Base-by-base conservation (phyloP, 805 yeast genomes). In the Schwanniomyces vanrijiae region DNA sequence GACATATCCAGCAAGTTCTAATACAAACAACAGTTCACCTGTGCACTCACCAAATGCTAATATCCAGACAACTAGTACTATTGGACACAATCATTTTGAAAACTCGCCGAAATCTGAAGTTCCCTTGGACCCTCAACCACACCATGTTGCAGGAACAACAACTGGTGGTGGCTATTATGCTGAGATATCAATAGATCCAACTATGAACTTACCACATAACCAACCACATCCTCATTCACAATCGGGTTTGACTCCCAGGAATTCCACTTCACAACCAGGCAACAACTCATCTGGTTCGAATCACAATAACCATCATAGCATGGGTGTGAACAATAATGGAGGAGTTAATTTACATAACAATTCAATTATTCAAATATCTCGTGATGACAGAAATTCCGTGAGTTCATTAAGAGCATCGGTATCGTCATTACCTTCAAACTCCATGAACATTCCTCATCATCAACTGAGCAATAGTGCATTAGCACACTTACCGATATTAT, bases 361-460 rank as follows among this genome's bases (percentile, higher is more conserved):
- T 53, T 65, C 70, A 31, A 67, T 73, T 42, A 69, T 73, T 44
- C 76, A 71, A 53, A 71, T 71, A 31, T 66, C 62, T 4, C 61
- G 68, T 26, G 75, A 72, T 45, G 77, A 73, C 47, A 58, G 76
- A 37, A 62, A 53, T 45, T 65, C 71, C 6, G 56, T 72, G 11
- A 57, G 65, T 21, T 62, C 67, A 42, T 45, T 60, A 21, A 57
- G 76, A 48, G 76, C 68, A 37, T 69, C 75, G 24, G 71, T 73
- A 9, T 66, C 69, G 48, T 68, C 74, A 4, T 60, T 73, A 25
- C 78, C 78, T 7, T 69, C 75, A 14, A 73, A 73, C 53, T 65
- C 71, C 14, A 73, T 73, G 78, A 68, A 73, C 52, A 73, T 73
- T 8, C 78, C 78, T 1, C 78, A 73, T 54, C 78, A 73, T 55